Evolutionary conservation across 352 stramenopile genomes (phyloP).

Genomic region (Nannochloropsis limnetica): DNA sequence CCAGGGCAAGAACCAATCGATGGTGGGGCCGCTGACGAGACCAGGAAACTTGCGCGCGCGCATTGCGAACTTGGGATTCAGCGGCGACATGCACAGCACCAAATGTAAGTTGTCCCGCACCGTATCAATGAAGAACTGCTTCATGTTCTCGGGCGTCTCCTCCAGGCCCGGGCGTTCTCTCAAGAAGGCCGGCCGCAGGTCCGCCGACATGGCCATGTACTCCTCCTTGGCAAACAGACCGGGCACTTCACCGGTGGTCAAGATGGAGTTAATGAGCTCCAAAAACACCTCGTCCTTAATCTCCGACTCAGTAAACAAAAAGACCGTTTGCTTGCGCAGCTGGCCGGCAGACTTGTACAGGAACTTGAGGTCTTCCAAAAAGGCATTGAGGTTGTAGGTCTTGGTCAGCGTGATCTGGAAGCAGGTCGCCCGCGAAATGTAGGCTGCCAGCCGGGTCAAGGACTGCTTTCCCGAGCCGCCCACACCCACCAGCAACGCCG

Average conservation of each 20-base stretch:
- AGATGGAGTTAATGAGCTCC: slow-evolving; percentile 93
- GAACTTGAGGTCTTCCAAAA: slow-evolving; percentile 91
- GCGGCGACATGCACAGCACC: slow-evolving; percentile 96
- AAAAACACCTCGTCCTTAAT: slow-evolving; percentile 99
- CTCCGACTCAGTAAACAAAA: slow-evolving; percentile 95
- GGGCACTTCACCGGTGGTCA: slow-evolving; percentile 96
- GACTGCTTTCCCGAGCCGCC: slow-evolving; percentile 93
- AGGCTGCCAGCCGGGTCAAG: slow-evolving; percentile 84
- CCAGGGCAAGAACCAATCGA: slow-evolving; percentile 99
- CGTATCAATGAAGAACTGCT: slow-evolving; percentile 95
- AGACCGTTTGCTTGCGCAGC: slow-evolving; percentile 87
- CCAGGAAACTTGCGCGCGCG: slow-evolving; percentile 91
- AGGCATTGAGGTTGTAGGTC: slow-evolving; percentile 90
- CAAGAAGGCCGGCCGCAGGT: slow-evolving; percentile 80
- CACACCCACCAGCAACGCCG: slow-evolving; percentile 87
- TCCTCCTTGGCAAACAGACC: slow-evolving; percentile 96
- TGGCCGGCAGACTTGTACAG: slow-evolving; percentile 94
- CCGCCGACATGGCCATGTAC: slow-evolving; percentile 96
- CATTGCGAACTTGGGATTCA: slow-evolving; percentile 93
- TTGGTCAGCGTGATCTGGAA: slow-evolving; percentile 98
- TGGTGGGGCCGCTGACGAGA: slow-evolving; percentile 89
- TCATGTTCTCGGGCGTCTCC: slow-evolving; percentile 88
- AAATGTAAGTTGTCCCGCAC: slow-evolving; percentile 96
- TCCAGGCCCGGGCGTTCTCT: slow-evolving; percentile 83
- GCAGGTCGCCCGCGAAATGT: slow-evolving; percentile 87